Evolutionary conservation across 352 stramenopile genomes (phyloP), one percentile per base, ranked within the genome.

Genomic region (Pythium aquatile): DNA sequence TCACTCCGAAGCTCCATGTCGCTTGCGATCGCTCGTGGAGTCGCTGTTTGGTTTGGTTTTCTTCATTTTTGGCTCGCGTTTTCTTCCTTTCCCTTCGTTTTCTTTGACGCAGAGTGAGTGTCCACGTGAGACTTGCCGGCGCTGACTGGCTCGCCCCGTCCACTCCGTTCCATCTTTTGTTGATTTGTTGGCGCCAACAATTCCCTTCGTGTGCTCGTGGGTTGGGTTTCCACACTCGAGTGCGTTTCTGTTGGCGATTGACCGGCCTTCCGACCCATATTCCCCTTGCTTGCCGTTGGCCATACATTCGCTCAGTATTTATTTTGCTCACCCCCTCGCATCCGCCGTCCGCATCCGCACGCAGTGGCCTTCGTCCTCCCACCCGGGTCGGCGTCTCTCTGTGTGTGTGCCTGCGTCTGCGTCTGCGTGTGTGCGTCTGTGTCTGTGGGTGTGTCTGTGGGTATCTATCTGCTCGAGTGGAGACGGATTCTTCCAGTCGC

Each of bases 271-370:
- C 28, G 30, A 51, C 49, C 51, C 51, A 20, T 49, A n/a, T n/a
- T 30, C 46, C 26, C 29, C 58, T 63, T 56, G 58, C 52, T 62
- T 66, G 66, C 59, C 59, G 53, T 72, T 72, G 65, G 52, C 54
- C 65, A 72, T 68, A 67, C 58, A 72, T 58, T 64, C 28, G 11
- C 49, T 70, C 70, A 77, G 70, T 77, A 77, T 73, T 73, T 77
- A 75, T 66, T 76, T 72, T 77, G 58, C 70, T 77, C 70, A 66
- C 67, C 53, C 49, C 57, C 54, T 56, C 53, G 42, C 55, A 64
- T 44, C 57, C 37, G 48, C 48, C 32, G 20, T 24, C 29, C 30
- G 53, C 55, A 55, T 46, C 42, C 37, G 14, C 57, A 44, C 62
- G 58, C 20, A 20, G 24, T 20, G 17, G 33, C 40, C 37, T 14